Evolutionary conservation across 2,329 filamentous ascomycete species (phyloP).

Genomic region (Calonectria pteridis): DNA sequence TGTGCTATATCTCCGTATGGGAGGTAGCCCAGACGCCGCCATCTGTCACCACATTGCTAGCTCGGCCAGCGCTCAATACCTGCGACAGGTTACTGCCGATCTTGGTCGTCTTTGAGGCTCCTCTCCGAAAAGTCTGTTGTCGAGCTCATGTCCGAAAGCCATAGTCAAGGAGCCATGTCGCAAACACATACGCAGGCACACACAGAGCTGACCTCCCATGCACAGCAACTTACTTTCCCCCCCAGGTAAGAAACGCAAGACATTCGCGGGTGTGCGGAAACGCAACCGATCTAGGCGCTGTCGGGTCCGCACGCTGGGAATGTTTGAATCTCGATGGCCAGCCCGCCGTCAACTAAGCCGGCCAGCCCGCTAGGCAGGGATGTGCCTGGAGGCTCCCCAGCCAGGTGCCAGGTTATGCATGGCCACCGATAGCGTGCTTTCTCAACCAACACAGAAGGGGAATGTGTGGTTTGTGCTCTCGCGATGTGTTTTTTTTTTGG

Average conservation of each 20-base stretch:
- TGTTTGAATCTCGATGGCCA: conserved; percentile 25
- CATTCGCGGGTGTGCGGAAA: conserved; percentile 22
- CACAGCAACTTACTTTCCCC: neutral
- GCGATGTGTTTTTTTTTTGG: no score
- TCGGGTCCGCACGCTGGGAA: conserved; percentile 20
- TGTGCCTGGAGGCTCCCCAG: conserved; percentile 12
- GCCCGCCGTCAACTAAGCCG: conserved; percentile 1
- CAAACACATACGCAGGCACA: neutral
- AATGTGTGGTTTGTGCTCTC: neutral
- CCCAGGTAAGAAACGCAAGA: conserved; percentile 25
- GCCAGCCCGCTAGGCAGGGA: conserved; percentile 15
- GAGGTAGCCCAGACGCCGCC: conserved; percentile 14
- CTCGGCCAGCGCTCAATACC: conserved; percentile 10
- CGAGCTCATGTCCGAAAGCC: neutral
- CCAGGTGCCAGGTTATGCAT: conserved; percentile 4
- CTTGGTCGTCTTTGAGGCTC: neutral
- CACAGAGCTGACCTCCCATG: neutral
- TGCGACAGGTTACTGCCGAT: conserved; percentile 8
- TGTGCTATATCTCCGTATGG: conserved; percentile 12
- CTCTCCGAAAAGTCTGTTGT: conserved; percentile 3
- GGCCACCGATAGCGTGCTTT: conserved; percentile 16
- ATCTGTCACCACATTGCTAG: conserved; percentile 11
- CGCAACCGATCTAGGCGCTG: conserved; percentile 25
- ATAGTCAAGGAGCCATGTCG: neutral
- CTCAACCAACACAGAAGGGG: neutral